phyloP scores from a whole-genome alignment of 768 basidiomycete genomes.

The Pleurotus cornucopiae region DNA sequence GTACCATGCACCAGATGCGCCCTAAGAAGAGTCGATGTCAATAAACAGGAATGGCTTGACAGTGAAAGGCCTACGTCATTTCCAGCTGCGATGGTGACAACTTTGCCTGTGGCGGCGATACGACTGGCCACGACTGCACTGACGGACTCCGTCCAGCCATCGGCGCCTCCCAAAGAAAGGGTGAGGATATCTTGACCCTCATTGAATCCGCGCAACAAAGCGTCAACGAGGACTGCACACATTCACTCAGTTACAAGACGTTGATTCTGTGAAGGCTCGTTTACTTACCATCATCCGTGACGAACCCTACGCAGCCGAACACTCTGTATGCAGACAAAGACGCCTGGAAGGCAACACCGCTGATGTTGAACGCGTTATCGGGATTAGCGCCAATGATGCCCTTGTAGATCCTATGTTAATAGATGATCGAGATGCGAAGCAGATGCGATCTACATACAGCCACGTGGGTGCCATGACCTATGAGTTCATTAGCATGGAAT shows the following conservation, averaged over 20 bases:
- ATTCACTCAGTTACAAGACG: neutral
- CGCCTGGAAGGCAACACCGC: constrained; percentile 64
- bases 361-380: constrained; percentile 59
- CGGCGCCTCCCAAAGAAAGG: constrained; percentile 57
- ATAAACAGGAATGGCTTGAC: neutral
- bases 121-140: constrained; percentile 54
- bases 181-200: constrained; percentile 63
- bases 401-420: constrained; percentile 11
- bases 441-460: constrained; percentile 26
- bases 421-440: constrained; percentile 18
- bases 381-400: constrained; percentile 64
- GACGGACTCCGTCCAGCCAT: constrained; percentile 61
- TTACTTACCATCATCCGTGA: constrained; percentile 47
- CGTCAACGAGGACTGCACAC: constrained; percentile 35
- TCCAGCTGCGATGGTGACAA: constrained; percentile 63
- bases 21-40: constrained; percentile 21
- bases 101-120: constrained; percentile 50
- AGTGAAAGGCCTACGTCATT: constrained; percentile 30
- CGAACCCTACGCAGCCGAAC: constrained; percentile 53
- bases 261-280: neutral
- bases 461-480: constrained; percentile 53
- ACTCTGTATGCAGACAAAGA: constrained; percentile 52
- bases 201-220: constrained; percentile 42
- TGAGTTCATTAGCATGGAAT: neutral
- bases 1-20: constrained; percentile 59